These are phyloP conservation scores for Phytopythium delawarense DNA, from an alignment of 352 stramenopile species.

Conservation along the genomic window DNA sequence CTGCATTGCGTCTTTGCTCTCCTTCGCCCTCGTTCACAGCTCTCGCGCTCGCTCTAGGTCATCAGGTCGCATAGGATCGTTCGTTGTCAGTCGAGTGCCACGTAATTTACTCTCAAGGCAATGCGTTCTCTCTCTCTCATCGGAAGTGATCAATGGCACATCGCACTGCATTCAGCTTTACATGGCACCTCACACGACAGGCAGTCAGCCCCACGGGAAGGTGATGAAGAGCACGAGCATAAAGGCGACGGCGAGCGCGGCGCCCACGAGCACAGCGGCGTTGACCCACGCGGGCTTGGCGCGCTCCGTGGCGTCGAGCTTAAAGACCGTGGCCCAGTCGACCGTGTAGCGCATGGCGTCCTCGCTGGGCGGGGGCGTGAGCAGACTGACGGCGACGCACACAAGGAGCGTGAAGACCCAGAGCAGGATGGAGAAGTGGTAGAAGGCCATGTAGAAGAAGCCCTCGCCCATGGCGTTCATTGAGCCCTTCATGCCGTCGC, in stretches of 20 bases:
- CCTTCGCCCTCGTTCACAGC: not conserved
- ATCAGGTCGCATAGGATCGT: not conserved
- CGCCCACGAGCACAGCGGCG: constrained; percentile 1
- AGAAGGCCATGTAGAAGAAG: constrained; percentile 75
- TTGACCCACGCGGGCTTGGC: constrained; percentile 50
- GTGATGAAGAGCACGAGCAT: constrained; percentile 38
- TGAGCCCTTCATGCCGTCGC: constrained; percentile 34
- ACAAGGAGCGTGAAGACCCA: constrained; percentile 42
- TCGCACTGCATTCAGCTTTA: not conserved
- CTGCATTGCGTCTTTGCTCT: not conserved
- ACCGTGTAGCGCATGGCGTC: constrained; percentile 51
- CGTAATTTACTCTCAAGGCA: constrained; percentile 1
- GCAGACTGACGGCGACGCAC: constrained; percentile 47
- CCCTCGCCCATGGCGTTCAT: constrained; percentile 36
- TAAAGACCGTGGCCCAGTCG: constrained; percentile 43
- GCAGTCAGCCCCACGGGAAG: constrained; percentile 12
- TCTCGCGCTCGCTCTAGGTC: not conserved
- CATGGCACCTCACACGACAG: not conserved
- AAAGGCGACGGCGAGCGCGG: constrained; percentile 27
- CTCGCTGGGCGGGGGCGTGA: constrained; percentile 30
- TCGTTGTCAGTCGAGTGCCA: not conserved
- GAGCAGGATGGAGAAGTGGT: constrained; percentile 59
- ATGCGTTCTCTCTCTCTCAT: not conserved
- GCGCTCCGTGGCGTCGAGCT: constrained; percentile 45
- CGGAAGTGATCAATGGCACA: not conserved